These are phyloP conservation scores for Hanseniaspora guilliermondii DNA, from an alignment of 805 yeast genomes.

Conservation along the genomic window DNA sequence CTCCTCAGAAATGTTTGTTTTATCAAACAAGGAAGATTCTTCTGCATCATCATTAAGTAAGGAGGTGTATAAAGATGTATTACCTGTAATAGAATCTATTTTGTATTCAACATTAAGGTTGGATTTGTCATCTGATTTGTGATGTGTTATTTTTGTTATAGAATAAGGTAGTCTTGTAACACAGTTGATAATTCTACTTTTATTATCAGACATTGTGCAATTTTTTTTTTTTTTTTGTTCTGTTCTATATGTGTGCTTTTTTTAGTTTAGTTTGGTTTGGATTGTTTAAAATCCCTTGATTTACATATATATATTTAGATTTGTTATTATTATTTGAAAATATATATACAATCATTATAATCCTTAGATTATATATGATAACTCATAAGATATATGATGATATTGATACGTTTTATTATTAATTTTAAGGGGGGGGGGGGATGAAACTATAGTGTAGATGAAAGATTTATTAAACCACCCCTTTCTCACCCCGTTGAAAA, in stretches of 20 bases:
- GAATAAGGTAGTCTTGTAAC: slow-evolving; percentile 29
- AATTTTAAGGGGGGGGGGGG: background rate
- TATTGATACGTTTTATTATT: background rate
- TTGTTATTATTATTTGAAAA: too few relatives aligned
- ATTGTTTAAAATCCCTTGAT: too few relatives aligned
- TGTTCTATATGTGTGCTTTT: background rate
- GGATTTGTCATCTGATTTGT: background rate
- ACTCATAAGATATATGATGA: background rate
- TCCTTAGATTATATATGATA: background rate
- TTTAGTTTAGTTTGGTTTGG: too few relatives aligned
- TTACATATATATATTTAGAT: background rate
- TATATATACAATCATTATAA: too few relatives aligned
- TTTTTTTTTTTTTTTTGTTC: background rate
- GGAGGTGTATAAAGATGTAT: slow-evolving; percentile 72
- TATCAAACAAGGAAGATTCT: slow-evolving; percentile 22
- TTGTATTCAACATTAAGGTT: slow-evolving; percentile 33
- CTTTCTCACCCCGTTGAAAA: background rate
- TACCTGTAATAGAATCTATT: slow-evolving; percentile 59
- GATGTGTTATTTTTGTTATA: slow-evolving; percentile 16
- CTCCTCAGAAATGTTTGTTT: slow-evolving; percentile 71
- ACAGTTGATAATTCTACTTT: slow-evolving; percentile 26
- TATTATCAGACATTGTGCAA: background rate
- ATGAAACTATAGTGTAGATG: background rate
- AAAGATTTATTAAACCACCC: too few relatives aligned
- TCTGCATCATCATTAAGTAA: slow-evolving; percentile 28